phyloP scores from a whole-genome alignment of 2,329 filamentous ascomycete genomes.

The Basipetospora chlamydospora region DNA sequence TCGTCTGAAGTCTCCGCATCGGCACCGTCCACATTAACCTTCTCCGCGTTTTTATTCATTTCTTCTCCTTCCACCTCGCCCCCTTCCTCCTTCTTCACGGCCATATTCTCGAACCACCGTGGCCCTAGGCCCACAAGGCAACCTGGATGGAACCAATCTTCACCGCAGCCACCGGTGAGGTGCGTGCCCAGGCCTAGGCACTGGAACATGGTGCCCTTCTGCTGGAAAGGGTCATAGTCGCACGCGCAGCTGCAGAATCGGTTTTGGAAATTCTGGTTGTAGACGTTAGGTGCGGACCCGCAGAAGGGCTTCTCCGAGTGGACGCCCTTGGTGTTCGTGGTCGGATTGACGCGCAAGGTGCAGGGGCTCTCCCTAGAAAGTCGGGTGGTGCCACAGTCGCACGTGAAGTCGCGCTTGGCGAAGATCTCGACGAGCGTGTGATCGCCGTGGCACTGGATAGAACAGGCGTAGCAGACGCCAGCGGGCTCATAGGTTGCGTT shows the following conservation, averaged over 20 bases:
- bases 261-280: conserved; percentile 93
- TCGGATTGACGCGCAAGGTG: conserved; percentile 54
- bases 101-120: conserved; percentile 49
- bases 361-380: conserved; percentile 59
- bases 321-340: conserved; percentile 60
- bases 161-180: conserved; percentile 78
- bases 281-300: conserved; percentile 54
- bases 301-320: conserved; percentile 53
- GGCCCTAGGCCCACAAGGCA: conserved; percentile 73
- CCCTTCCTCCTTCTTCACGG: conserved; percentile 10
- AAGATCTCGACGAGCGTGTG: conserved; percentile 93
- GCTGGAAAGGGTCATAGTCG: conserved; percentile 74
- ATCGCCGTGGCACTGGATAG: conserved; percentile 90
- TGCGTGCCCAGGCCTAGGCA: conserved; percentile 72
- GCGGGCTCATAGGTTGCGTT: conserved; percentile 50
- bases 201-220: conserved; percentile 97
- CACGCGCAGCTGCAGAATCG: conserved; percentile 81
- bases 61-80: conserved; percentile 11
- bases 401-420: conserved; percentile 86
- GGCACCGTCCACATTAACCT: too few species aligned
- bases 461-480: conserved; percentile 91
- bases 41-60: conserved; percentile 28
- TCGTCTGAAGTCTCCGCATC: too few species aligned
- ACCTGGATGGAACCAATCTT: conserved; percentile 96
- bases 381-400: conserved; percentile 85